phyloP scores from a whole-genome alignment of 179 eudicot species.

The Camellia oleifera region DNA sequence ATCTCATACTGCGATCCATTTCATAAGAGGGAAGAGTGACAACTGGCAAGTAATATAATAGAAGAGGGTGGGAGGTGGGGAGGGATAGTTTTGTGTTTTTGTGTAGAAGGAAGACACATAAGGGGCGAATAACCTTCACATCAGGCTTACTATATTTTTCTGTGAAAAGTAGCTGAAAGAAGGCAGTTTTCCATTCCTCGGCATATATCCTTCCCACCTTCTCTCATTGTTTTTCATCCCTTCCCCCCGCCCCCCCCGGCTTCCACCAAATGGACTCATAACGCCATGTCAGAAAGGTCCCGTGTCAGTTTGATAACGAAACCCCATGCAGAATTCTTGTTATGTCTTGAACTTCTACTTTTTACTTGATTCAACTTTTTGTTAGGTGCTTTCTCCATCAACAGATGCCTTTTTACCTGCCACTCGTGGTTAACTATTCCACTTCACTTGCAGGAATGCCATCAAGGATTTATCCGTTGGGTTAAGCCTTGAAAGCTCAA shows the following conservation, averaged over 20 bases:
- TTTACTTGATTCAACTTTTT: too few species aligned
- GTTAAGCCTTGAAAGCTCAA: conserved; percentile 8
- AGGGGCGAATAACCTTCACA: background rate
- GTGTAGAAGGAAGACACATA: background rate
- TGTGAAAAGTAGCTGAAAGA: background rate
- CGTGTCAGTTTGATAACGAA: background rate
- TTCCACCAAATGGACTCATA: background rate
- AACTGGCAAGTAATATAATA: background rate
- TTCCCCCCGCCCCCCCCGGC: background rate
- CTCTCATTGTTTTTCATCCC: too few species aligned
- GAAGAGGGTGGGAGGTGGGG: too few species aligned
- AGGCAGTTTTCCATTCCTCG: background rate
- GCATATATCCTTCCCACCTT: background rate
- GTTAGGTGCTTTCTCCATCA: background rate
- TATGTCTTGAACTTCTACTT: background rate
- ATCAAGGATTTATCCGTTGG: conserved; percentile 12
- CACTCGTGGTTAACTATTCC: background rate
- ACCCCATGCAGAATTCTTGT: background rate
- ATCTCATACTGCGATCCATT: background rate
- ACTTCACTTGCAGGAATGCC: conserved; percentile 8
- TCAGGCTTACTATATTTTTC: background rate
- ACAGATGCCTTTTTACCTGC: background rate
- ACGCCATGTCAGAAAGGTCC: background rate
- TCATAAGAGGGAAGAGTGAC: background rate
- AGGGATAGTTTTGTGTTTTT: too few species aligned